These are phyloP conservation scores for Crepidotus variabilis DNA, from an alignment of 768 basidiomycete species.

Conservation along the genomic window DNA sequence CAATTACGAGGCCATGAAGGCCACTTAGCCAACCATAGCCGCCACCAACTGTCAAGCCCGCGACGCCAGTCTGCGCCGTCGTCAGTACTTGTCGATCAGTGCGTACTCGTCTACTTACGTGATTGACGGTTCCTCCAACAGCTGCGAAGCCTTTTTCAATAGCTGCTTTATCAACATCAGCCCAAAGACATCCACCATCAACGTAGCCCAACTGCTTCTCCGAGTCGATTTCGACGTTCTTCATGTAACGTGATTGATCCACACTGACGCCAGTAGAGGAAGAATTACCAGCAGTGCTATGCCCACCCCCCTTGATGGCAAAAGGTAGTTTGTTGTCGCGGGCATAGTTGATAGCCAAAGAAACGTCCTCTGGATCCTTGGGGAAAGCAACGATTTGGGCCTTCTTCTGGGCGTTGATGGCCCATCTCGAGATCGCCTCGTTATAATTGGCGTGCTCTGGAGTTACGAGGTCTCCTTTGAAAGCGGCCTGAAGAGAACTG, in stretches of 20 bases:
- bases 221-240: slow-evolving; percentile 33
- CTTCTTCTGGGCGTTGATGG: slow-evolving; percentile 32
- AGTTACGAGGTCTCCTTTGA: slow-evolving; percentile 43
- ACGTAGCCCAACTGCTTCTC: slow-evolving; percentile 35
- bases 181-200: slow-evolving; percentile 45
- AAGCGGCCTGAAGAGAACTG: slow-evolving; percentile 11
- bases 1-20: slow-evolving; percentile 41
- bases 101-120: slow-evolving; percentile 30
- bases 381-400: slow-evolving; percentile 42
- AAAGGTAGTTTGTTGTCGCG: slow-evolving; percentile 29
- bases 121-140: slow-evolving; percentile 46
- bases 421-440: slow-evolving; percentile 41
- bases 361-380: slow-evolving; percentile 37
- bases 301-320: slow-evolving; percentile 49
- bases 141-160: slow-evolving; percentile 43
- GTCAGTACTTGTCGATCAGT: not conserved
- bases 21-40: slow-evolving; percentile 51
- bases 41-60: slow-evolving; percentile 53
- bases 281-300: slow-evolving; percentile 39
- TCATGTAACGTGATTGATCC: slow-evolving; percentile 42
- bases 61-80: slow-evolving; percentile 40
- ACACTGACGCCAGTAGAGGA: slow-evolving; percentile 48
- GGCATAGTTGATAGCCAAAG: slow-evolving; percentile 31
- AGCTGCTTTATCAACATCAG: slow-evolving; percentile 38
- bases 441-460: slow-evolving; percentile 32